A percentile compares a stretch with the other conserved stretches of the same genome.
Evolutionary conservation across 768 basidiomycete species (phyloP).

Genomic region (Mycena indigotica): DNA sequence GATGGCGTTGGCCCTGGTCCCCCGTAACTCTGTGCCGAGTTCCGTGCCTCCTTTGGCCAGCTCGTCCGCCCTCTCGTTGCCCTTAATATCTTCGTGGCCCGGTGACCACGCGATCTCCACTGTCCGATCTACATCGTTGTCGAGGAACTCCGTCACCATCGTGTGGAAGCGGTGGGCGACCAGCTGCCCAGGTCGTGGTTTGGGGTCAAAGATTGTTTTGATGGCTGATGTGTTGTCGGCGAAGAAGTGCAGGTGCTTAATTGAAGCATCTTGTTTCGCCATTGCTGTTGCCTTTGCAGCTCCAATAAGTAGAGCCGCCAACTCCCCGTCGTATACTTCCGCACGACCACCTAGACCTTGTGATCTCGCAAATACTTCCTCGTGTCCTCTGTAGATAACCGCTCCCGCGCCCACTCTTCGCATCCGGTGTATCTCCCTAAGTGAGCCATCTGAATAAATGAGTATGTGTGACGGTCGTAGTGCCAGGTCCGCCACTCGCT

Average conservation of each 20-base stretch:
- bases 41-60: constrained; percentile 13
- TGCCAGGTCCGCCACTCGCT: background rate
- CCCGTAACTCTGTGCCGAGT: constrained; percentile 6
- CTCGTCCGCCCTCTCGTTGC: constrained; percentile 16
- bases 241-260: background rate
- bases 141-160: constrained; percentile 2
- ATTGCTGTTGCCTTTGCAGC: no score
- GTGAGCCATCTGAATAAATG: constrained; percentile 5
- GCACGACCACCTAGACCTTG: no score
- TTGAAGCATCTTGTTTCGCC: background rate
- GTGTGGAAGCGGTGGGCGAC: background rate
- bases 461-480: background rate
- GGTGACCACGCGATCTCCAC: constrained; percentile 19
- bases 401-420: background rate
- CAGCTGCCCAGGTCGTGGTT: background rate
- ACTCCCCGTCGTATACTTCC: no score
- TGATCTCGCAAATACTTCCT: background rate
- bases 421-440: background rate
- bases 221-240: background rate
- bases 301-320: no score
- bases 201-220: background rate
- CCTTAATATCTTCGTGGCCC: constrained; percentile 14
- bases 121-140: background rate
- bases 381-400: background rate
- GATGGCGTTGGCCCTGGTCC: constrained; percentile 5